phyloP scores from a whole-genome alignment of 2,329 filamentous ascomycete genomes.

The Neophaeococcomyces aloes region DNA sequence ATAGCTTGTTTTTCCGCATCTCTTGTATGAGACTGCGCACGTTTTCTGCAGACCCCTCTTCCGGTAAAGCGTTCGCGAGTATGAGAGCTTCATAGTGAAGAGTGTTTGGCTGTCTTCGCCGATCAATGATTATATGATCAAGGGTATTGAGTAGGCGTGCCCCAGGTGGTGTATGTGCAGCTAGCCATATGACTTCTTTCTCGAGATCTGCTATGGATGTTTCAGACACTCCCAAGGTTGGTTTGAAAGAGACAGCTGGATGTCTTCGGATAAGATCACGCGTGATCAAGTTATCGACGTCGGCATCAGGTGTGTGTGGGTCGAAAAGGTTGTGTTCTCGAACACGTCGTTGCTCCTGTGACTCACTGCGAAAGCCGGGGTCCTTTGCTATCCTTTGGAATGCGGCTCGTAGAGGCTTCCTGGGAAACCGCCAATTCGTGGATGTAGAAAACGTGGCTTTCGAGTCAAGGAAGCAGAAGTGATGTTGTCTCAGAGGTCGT shows the following conservation, averaged over 20 bases:
- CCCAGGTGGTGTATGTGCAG: conserved; percentile 10
- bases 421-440: neutral
- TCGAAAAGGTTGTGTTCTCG: conserved; percentile 6
- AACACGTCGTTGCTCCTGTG: neutral
- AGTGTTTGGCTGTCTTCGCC: conserved; percentile 27
- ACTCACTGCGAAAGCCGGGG: conserved; percentile 5
- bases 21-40: conserved; percentile 59
- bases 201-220: conserved; percentile 14
- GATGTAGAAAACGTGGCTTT: conserved; percentile 1
- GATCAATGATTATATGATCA: conserved; percentile 30
- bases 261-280: no score
- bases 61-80: conserved; percentile 54
- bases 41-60: conserved; percentile 54
- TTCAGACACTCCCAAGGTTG: neutral
- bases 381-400: neutral
- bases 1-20: conserved; percentile 53
- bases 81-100: conserved; percentile 62
- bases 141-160: conserved; percentile 22
- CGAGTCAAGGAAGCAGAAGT: neutral
- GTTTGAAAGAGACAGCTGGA: no score
- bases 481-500: neutral
- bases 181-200: conserved; percentile 13
- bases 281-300: no score
- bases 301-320: neutral
- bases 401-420: neutral